Evolutionary conservation across 192 early-diverging fungal genomes (phyloP), one percentile per base, ranked within the genome.

Genomic region (Backusella australiensis): DNA sequence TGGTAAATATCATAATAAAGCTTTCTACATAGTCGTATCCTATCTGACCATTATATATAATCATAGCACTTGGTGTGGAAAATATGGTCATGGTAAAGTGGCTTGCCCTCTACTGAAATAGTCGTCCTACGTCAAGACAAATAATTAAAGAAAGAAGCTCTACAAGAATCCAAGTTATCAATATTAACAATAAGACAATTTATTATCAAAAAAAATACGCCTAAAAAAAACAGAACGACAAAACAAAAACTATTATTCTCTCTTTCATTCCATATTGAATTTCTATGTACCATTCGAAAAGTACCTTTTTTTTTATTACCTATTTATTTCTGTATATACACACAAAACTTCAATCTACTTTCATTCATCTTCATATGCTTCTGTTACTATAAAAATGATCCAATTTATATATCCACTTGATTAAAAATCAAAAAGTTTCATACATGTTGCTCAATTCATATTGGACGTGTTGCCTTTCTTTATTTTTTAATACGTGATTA

Each of bases 31-130:
- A 49, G 6, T 9, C 6, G 1, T 53, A 19, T 72, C 11, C 34
- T 34, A 5, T 44, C 34, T 72, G 34, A 52, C 17, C 23, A 4
- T 29, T 42, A 73, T 59, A 71, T 23, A 12, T 41, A 26, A 17
- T 34, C 14, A 14, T 77, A 79, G 78, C 65, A 44, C 72, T 21
- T 79, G 78, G 78, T 79, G 78, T 70, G 78, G 78, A 38, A 79
- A 79, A 66, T 79, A 79, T 46, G 78, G 78, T 34, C 78, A 79
- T 34, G 70, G 74, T 34, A 39, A 73, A 38, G 12, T 17, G 14
- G 56, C 2, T 7, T 79, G 78, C 65, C 73, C 78, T 49, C 42
- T 79, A 29, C 63, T 79, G 46, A 79, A 79, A 46, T 78, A 67
- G 44, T 39, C 17, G 6, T 49, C 46, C 19, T 49, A n/a, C 0